Evolutionary conservation across 768 basidiomycete species (phyloP).

Genomic region (Inosperma sp.): DNA sequence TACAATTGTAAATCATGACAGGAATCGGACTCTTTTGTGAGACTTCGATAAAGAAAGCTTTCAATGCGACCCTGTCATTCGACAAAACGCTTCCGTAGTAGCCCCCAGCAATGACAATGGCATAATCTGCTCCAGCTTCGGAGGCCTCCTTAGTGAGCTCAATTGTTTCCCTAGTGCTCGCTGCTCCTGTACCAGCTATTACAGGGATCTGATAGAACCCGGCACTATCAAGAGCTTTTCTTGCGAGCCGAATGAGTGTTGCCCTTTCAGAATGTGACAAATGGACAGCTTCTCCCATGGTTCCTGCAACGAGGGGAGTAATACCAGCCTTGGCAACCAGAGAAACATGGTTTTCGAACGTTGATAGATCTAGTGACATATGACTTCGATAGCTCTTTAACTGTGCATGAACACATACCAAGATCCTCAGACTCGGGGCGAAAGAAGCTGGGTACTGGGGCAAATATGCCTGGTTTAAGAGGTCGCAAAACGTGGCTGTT

Average conservation of each 20-base stretch:
- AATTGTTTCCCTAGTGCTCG: slow-evolving; percentile 80
- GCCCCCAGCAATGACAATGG: slow-evolving; percentile 80
- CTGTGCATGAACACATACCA: slow-evolving; percentile 44
- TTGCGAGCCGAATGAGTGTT: slow-evolving; percentile 57
- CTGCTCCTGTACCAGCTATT: slow-evolving; percentile 78
- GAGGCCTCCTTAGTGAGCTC: slow-evolving; percentile 73
- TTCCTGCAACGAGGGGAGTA: slow-evolving; percentile 68
- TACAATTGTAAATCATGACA: slow-evolving; percentile 85
- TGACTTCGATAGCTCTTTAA: slow-evolving; percentile 1
- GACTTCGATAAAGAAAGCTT: slow-evolving; percentile 75
- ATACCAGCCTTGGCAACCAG: slow-evolving; percentile 64
- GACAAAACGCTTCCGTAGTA: slow-evolving; percentile 80
- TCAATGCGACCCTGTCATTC: slow-evolving; percentile 60
- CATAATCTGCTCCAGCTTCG: slow-evolving; percentile 79
- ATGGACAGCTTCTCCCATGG: slow-evolving; percentile 85
- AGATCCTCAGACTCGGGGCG: slow-evolving; percentile 70
- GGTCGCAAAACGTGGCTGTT: slow-evolving; percentile 42
- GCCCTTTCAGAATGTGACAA: slow-evolving; percentile 63
- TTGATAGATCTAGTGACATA: slow-evolving; percentile 46
- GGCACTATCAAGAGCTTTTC: slow-evolving; percentile 65
- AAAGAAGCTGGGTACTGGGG: slow-evolving; percentile 88
- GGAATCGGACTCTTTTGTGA: slow-evolving; percentile 79
- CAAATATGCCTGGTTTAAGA: slow-evolving; percentile 72
- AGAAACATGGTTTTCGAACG: slow-evolving; percentile 65
- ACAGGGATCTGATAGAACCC: slow-evolving; percentile 58